Evolutionary conservation across 1,284 basidiomycete genomes (phyloP).

Genomic region (Marasmius sp.): DNA sequence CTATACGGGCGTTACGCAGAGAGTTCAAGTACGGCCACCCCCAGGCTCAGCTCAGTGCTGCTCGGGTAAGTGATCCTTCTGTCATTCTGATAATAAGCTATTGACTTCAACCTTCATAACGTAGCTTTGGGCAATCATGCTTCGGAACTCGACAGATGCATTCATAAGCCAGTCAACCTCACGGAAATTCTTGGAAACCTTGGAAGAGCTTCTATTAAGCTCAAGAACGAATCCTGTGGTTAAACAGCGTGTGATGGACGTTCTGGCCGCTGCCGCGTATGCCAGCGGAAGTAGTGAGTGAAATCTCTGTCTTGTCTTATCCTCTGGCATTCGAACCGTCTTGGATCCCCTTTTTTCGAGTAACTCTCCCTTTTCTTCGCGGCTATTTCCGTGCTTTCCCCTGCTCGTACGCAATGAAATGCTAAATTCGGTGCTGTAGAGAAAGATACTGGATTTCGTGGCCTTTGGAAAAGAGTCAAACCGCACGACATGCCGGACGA

Average conservation of each 20-base stretch:
- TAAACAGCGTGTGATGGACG: conserved; percentile 66
- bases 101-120: conserved; percentile 3
- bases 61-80: conserved; percentile 47
- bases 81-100: conserved; percentile 4
- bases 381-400: conserved; percentile 2
- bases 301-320: background rate
- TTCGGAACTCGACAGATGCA: conserved; percentile 64
- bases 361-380: conserved; percentile 1
- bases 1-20: conserved; percentile 65
- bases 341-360: background rate
- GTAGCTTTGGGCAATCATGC: conserved; percentile 83
- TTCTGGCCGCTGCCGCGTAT: conserved; percentile 71
- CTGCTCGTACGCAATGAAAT: too few relatives aligned
- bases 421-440: conserved; percentile 9
- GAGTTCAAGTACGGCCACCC: conserved; percentile 83
- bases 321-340: background rate
- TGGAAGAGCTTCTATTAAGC: conserved; percentile 60
- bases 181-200: conserved; percentile 74
- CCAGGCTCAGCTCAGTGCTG: conserved; percentile 67
- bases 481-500: conserved; percentile 69
- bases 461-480: conserved; percentile 69
- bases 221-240: conserved; percentile 69
- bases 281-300: conserved; percentile 48
- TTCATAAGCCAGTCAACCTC: conserved; percentile 69
- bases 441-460: conserved; percentile 54